These are phyloP conservation scores for Suillus bovinus DNA, from an alignment of 768 basidiomycete species.

Conservation along the genomic window DNA sequence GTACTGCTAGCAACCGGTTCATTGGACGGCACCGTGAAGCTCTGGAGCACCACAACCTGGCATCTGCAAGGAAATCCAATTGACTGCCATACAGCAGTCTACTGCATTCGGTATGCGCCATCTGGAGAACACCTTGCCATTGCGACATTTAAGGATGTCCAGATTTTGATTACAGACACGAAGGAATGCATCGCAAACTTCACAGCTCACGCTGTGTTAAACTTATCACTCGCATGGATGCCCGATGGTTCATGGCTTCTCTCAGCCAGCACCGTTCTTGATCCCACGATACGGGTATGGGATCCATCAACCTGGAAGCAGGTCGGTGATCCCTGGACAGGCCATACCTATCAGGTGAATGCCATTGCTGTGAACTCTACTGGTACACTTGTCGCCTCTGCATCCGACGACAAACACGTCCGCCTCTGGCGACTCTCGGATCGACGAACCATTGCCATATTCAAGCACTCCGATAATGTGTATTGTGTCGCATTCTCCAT, in stretches of 20 bases:
- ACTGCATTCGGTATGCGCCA: background rate
- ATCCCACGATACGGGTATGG: background rate
- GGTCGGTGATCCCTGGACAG: background rate
- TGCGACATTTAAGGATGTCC: background rate
- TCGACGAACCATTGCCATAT: background rate
- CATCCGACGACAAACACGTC: background rate
- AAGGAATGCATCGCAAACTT: background rate
- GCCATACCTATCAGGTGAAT: background rate
- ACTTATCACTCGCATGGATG: background rate
- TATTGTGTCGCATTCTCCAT: background rate
- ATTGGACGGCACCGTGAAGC: background rate
- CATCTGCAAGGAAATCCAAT: background rate
- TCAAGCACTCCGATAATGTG: background rate
- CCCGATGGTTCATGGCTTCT: background rate
- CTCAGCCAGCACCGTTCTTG: background rate
- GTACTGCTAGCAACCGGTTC: background rate
- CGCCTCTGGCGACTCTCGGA: background rate
- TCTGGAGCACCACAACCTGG: background rate
- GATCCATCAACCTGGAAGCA: constrained; percentile 1
- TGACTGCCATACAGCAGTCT: background rate
- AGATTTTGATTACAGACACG: background rate
- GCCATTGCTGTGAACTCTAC: background rate
- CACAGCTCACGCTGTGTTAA: background rate
- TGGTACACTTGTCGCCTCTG: background rate
- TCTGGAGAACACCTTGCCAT: background rate